Base-by-base conservation (phyloP, 208 protist genomes). In the Leishmania guyanensis region DNA sequence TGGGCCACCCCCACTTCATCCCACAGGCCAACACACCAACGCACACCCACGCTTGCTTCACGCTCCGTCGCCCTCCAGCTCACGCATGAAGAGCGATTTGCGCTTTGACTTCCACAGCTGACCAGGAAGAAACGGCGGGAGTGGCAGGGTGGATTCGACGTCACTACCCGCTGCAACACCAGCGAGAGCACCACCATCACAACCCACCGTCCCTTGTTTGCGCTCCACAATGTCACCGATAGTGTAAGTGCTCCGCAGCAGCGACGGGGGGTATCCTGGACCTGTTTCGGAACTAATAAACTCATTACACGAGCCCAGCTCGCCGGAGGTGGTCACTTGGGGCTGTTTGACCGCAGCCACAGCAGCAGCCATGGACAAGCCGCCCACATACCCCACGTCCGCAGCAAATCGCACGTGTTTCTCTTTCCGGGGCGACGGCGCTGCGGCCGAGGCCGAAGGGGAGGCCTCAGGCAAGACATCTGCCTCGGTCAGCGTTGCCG, bases 161-260 rank as follows among this genome's bases (percentile, higher is more conserved):
- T 39, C 56, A 17, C 17, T 16, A 62, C 29, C 68, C 20, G 29
- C 39, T 72, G 39, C 68, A 72, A 12, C 33, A 16, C 39, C 50
- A 39, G 72, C 51, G 46, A 17, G 51, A 46, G 48, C 16, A 75
- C 70, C 70, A 33, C 8, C 0, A 16, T 16, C 64, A 74, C 33
- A 22, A 48, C 54, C 56, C 53, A 17, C 36, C 12, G 56, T 33
- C 56, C 33, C 51, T 26, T 66, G 53, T 5, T 76, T 29, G 66
- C 85, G 90, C 79, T 95, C 92, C 64, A 93, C 83, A 71, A 95
- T 90, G 46, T 93, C 90, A 2, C 89, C 85, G 26, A 95, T 46
- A 33, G 85, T 79, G 78, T 80, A 78, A 26, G 73, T 84, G 39
- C 77, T 83, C 29, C 84, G 86, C 9, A 68, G 73, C 17, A 72